These are phyloP conservation scores for Lactarius psammicola DNA, from an alignment of 768 basidiomycete genomes.

Conservation along the genomic window DNA sequence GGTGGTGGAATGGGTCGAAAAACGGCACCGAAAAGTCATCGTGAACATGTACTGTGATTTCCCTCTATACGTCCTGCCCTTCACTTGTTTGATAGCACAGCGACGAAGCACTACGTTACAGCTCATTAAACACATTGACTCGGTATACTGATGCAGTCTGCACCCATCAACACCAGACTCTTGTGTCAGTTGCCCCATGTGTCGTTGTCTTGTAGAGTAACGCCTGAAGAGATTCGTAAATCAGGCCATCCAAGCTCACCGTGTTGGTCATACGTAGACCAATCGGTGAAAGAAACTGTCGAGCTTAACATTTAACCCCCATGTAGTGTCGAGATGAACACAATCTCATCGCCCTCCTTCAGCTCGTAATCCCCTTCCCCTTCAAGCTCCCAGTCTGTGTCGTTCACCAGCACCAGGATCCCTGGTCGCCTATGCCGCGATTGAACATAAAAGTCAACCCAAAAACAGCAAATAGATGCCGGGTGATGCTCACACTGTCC, in stretches of 20 bases:
- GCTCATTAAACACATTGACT: neutral
- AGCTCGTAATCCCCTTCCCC: constrained; percentile 24
- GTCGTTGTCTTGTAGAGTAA: neutral
- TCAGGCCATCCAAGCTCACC: neutral
- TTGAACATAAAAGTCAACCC: neutral
- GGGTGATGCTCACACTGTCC: constrained; percentile 67
- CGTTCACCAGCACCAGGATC: constrained; percentile 80
- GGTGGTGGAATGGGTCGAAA: neutral
- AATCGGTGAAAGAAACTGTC: neutral
- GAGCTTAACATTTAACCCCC: constrained; percentile 50
- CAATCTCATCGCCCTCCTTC: constrained; percentile 70
- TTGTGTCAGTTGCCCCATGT: neutral
- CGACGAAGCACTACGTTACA: neutral
- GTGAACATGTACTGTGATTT: neutral
- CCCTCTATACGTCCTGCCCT: neutral
- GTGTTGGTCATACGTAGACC: neutral
- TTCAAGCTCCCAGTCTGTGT: constrained; percentile 25
- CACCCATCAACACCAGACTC: neutral
- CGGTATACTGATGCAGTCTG: neutral
- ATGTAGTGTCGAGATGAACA: constrained; percentile 95
- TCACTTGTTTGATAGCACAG: neutral
- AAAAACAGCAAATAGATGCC: constrained; percentile 1
- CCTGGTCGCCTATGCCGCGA: constrained; percentile 74
- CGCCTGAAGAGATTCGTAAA: neutral
- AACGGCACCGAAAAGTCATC: neutral